Percentiles rank a stretch among this genome's conserved stretches.
Evolutionary conservation across 2,329 filamentous ascomycete genomes (phyloP).

Genomic region (Endoconidiophora laricicola): DNA sequence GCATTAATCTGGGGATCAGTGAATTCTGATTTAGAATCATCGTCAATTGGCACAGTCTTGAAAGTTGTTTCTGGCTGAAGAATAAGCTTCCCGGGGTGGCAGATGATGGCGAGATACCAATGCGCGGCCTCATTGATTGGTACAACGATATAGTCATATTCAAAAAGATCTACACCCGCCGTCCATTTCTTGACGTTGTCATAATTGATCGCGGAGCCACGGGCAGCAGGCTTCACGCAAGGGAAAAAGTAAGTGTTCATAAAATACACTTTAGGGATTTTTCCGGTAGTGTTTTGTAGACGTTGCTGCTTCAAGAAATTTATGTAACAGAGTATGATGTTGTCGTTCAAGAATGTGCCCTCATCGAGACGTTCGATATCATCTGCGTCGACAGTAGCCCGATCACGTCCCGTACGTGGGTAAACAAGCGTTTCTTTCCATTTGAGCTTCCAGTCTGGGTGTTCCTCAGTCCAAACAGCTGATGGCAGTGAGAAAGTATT

Average conservation of each 20-base stretch:
- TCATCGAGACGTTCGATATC: slow-evolving; percentile 68
- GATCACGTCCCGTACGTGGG: slow-evolving; percentile 38
- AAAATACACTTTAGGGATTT: slow-evolving; percentile 51
- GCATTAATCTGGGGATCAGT: not conserved
- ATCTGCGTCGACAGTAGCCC: slow-evolving; percentile 49
- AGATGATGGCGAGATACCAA: slow-evolving; percentile 93
- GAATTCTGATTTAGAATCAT: not conserved
- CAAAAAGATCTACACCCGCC: slow-evolving; percentile 64
- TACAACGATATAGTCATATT: slow-evolving; percentile 75
- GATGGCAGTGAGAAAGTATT: not conserved
- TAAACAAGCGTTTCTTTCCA: slow-evolving; percentile 48
- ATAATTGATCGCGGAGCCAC: slow-evolving; percentile 50
- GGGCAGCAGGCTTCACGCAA: slow-evolving; percentile 44
- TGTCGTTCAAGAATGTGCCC: slow-evolving; percentile 81
- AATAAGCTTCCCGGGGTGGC: slow-evolving; percentile 57
- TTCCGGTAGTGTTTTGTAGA: slow-evolving; percentile 31
- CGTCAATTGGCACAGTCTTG: not conserved
- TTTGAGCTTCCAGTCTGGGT: slow-evolving; percentile 33
- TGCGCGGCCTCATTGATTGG: slow-evolving; percentile 78
- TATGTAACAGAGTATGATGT: slow-evolving; percentile 76
- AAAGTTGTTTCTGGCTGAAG: slow-evolving; percentile 9
- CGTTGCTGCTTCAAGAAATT: slow-evolving; percentile 52
- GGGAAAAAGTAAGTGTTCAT: slow-evolving; percentile 90
- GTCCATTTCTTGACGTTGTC: slow-evolving; percentile 80
- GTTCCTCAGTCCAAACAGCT: slow-evolving; percentile 30